Evolutionary conservation across 2,329 filamentous ascomycete genomes (phyloP).

Genomic region (Rugonectria rugulosa): DNA sequence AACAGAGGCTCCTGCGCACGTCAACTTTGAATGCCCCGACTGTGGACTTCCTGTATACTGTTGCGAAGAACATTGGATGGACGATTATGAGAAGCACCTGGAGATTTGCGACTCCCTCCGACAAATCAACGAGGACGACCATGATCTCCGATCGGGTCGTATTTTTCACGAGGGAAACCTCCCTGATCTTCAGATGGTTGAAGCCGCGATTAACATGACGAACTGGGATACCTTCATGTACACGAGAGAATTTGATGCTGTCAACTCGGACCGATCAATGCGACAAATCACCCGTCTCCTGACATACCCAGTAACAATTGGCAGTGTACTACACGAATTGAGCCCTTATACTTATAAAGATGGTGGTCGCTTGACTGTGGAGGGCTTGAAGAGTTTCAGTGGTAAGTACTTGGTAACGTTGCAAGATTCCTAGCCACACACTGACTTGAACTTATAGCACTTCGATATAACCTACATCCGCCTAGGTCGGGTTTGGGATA

Average conservation of each 20-base stretch:
- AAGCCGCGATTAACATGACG: slow-evolving; percentile 93
- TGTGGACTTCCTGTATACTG: slow-evolving; percentile 95
- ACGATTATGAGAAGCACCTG: slow-evolving; percentile 92
- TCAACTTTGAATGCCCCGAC: slow-evolving; percentile 94
- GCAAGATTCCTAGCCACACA: neutral
- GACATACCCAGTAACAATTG: slow-evolving; percentile 93
- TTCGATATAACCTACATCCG: slow-evolving; percentile 93
- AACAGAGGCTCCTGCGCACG: slow-evolving; percentile 75
- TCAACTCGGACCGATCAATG: slow-evolving; percentile 90
- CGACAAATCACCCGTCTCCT: slow-evolving; percentile 91
- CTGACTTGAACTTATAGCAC: slow-evolving; percentile 59
- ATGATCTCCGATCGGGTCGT: slow-evolving; percentile 88
- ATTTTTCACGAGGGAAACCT: slow-evolving; percentile 96
- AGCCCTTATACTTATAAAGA: slow-evolving; percentile 87
- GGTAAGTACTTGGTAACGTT: slow-evolving; percentile 70
- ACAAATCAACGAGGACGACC: slow-evolving; percentile 98
- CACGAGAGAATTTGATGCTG: slow-evolving; percentile 86
- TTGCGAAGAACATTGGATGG: slow-evolving; percentile 92
- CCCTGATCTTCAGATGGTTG: slow-evolving; percentile 87
- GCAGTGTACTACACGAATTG: slow-evolving; percentile 90
- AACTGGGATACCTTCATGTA: slow-evolving; percentile 99
- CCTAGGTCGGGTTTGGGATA: slow-evolving; percentile 78
- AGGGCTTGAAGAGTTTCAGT: slow-evolving; percentile 92
- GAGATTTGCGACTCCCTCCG: slow-evolving; percentile 90
- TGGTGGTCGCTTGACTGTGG: slow-evolving; percentile 78